Evolutionary conservation across 2,329 filamentous ascomycete genomes (phyloP).

Genomic region (Aphanocladium album): DNA sequence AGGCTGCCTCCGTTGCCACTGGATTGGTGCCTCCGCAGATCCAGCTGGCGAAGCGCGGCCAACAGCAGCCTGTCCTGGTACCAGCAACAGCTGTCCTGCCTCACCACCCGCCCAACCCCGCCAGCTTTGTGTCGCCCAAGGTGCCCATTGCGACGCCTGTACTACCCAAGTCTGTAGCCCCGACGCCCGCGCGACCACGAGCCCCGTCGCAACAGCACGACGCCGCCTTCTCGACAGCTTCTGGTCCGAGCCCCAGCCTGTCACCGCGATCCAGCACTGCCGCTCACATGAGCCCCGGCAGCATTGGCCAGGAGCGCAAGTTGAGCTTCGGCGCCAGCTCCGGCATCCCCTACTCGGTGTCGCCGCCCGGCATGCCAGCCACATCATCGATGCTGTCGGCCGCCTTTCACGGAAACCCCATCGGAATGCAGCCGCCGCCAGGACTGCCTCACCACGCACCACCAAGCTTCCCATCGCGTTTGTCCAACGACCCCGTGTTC

Average conservation of each 20-base stretch:
- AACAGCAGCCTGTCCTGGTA: conserved; percentile 28
- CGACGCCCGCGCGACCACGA: conserved; percentile 71
- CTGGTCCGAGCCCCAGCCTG: conserved; percentile 54
- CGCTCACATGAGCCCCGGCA: conserved; percentile 59
- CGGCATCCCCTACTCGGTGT: conserved; percentile 41
- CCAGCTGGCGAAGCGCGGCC: conserved; percentile 27
- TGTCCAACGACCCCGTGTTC: conserved; percentile 49
- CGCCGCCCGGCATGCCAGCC: conserved; percentile 45
- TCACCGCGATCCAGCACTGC: conserved; percentile 60
- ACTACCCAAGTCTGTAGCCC: conserved; percentile 62
- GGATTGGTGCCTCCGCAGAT: conserved; percentile 7
- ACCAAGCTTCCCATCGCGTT: conserved; percentile 52
- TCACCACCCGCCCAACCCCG: conserved; percentile 53
- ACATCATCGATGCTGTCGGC: conserved; percentile 23
- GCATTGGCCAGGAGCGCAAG: conserved; percentile 60
- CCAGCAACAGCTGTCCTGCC: conserved; percentile 44
- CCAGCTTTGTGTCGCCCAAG: conserved; percentile 69
- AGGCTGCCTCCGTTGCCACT: conserved; percentile 56
- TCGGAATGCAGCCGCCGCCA: conserved; percentile 48
- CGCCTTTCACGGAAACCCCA: conserved; percentile 48
- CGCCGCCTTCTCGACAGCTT: conserved; percentile 62
- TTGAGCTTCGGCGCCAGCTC: conserved; percentile 41
- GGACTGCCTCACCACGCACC: conserved; percentile 33
- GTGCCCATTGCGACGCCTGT: conserved; percentile 74
- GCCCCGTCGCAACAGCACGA: conserved; percentile 69